Evolutionary conservation across 805 yeast species (phyloP).

Genomic region (Sungouiozyma ichnusensis): DNA sequence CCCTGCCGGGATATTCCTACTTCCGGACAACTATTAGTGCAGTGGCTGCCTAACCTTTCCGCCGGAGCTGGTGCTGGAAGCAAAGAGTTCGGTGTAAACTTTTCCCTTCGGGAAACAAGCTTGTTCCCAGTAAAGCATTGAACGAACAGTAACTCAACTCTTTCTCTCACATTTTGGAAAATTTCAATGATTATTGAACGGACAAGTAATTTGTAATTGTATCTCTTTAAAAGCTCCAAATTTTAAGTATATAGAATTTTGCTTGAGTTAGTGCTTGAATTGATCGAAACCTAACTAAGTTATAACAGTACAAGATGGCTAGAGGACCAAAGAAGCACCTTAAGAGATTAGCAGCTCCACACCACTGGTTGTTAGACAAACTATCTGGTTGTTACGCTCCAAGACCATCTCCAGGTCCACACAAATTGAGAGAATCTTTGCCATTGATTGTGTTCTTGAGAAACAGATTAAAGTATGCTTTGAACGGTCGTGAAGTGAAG

Average conservation of each 20-base stretch:
- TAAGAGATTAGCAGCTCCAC: constrained; percentile 99
- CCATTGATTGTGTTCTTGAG: constrained; percentile 95
- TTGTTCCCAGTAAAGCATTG: neutral
- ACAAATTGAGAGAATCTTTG: constrained; percentile 95
- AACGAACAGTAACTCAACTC: neutral
- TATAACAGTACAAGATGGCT: constrained; percentile 1
- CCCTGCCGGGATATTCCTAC: too few species aligned
- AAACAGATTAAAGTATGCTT: constrained; percentile 97
- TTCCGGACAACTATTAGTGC: too few species aligned
- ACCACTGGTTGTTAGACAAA: constrained; percentile 99
- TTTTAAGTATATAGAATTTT: neutral
- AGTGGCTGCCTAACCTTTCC: too few species aligned
- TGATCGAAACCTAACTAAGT: neutral
- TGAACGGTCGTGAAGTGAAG: constrained; percentile 98
- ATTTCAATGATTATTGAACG: neutral
- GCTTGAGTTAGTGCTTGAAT: neutral
- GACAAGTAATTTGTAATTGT: neutral
- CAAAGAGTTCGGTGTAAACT: too few species aligned
- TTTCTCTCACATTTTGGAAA: neutral
- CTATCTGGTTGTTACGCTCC: constrained; percentile 99
- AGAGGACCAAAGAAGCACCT: constrained; percentile 68
- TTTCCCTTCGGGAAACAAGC: neutral
- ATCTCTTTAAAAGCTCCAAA: neutral
- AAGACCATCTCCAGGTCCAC: constrained; percentile 99
- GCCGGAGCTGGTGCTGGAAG: too few species aligned